Conservation (phyloP, 768 basidiomycete species). For the Lentinula lateritia region DNA sequence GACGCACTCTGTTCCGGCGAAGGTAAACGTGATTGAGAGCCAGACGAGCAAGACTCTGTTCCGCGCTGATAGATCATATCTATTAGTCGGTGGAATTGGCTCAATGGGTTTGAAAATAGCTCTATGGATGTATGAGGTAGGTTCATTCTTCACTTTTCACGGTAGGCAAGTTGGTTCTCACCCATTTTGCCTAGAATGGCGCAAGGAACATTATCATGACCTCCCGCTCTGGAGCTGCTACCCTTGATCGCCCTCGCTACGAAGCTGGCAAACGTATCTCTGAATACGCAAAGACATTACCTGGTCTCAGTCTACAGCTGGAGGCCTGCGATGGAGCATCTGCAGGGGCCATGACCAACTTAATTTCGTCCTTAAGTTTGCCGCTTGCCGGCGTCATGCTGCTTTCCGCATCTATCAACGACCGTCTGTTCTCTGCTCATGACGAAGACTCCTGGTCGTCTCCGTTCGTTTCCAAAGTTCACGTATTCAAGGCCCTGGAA, state of each 20-base stretch:
- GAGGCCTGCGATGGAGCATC: conserved; percentile 14
- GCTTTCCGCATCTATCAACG: conserved; percentile 13
- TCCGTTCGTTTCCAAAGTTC: conserved; percentile 13
- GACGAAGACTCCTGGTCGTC: conserved; percentile 15
- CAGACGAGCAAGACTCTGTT: conserved; percentile 9
- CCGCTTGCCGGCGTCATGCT: conserved; percentile 17
- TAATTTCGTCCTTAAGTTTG: conserved; percentile 7
- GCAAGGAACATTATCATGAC: conserved; percentile 19
- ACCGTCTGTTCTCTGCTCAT: conserved; percentile 17
- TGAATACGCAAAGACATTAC: conserved; percentile 10
- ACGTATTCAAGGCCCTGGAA: conserved; percentile 14
- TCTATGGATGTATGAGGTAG: conserved; percentile 24
- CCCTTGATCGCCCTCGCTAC: conserved; percentile 9
- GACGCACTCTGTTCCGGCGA: background rate
- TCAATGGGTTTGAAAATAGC: conserved; percentile 19
- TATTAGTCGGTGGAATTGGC: conserved; percentile 23
- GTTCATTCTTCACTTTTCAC: background rate
- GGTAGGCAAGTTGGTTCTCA: background rate
- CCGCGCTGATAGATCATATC: conserved; percentile 17
- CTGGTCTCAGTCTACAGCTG: conserved; percentile 13
- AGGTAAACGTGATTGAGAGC: background rate
- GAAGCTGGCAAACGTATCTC: conserved; percentile 10
- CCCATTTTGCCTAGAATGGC: conserved; percentile 11
- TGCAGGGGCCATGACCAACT: conserved; percentile 5
- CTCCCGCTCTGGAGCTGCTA: conserved; percentile 14